Percentiles rank a stretch among this genome's conserved stretches.
These are phyloP conservation scores for Chaetoceros muelleri DNA, from an alignment of 108 stramenopile genomes.

Conservation along the genomic window DNA sequence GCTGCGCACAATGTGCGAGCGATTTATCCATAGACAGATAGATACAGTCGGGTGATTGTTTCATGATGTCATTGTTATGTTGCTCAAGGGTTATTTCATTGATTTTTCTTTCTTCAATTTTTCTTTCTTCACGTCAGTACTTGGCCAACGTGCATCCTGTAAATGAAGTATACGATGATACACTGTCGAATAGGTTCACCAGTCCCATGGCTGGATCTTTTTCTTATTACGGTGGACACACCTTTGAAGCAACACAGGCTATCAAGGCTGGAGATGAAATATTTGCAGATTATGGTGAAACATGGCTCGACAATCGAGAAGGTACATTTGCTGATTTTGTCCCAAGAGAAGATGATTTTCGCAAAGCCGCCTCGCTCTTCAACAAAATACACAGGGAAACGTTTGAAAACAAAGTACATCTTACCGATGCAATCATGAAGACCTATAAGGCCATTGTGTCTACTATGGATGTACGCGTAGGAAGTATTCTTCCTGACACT, in stretches of 20 bases:
- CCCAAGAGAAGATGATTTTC: neutral
- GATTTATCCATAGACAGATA: no score
- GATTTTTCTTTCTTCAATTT: no score
- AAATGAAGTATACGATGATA: slow-evolving; percentile 7
- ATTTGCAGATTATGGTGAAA: slow-evolving; percentile 30
- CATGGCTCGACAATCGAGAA: slow-evolving; percentile 19
- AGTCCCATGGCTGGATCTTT: slow-evolving; percentile 28
- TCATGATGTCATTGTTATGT: no score
- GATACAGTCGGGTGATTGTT: no score
- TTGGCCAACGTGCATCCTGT: neutral
- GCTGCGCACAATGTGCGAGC: no score
- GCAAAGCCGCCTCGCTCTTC: neutral
- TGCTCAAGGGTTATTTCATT: no score
- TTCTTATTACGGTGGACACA: slow-evolving; percentile 22
- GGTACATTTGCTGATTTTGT: slow-evolving; percentile 1
- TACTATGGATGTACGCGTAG: neutral
- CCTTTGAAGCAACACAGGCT: slow-evolving; percentile 10
- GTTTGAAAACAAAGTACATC: neutral
- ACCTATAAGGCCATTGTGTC: neutral
- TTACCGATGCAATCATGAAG: neutral
- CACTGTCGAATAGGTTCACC: neutral
- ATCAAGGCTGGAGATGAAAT: slow-evolving; percentile 25
- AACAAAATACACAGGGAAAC: neutral
- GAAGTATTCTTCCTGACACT: neutral
- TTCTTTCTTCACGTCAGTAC: no score